A percentile compares a stretch with the other conserved stretches of the same genome.
These are phyloP conservation scores for Dactylonectria estremocensis DNA, from an alignment of 2,329 filamentous ascomycete genomes.

Conservation along the genomic window DNA sequence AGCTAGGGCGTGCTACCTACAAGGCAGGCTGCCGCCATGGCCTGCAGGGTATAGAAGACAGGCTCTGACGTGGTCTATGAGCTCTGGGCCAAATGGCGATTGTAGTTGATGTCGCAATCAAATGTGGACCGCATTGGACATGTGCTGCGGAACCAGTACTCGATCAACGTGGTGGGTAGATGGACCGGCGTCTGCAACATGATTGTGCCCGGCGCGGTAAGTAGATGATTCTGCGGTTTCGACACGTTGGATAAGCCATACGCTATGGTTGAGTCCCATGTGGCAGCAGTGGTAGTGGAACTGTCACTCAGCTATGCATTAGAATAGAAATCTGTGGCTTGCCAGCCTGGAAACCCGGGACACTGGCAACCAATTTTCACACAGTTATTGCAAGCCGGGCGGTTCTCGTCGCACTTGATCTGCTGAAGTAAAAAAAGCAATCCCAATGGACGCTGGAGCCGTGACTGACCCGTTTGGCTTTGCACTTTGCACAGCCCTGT, in stretches of 20 bases:
- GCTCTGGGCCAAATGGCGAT: slow-evolving; percentile 4
- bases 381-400: neutral
- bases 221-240: neutral
- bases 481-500: slow-evolving; percentile 10
- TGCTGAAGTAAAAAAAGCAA: neutral
- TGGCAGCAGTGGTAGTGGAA: no score
- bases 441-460: neutral
- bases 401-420: slow-evolving; percentile 6
- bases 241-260: neutral
- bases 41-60: slow-evolving; percentile 5
- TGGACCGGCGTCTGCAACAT: neutral
- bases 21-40: slow-evolving; percentile 2
- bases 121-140: slow-evolving; percentile 21
- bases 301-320: neutral
- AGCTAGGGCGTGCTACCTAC: slow-evolving; percentile 3
- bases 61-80: slow-evolving; percentile 1
- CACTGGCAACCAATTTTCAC: neutral
- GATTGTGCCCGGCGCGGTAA: neutral
- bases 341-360: neutral
- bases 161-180: slow-evolving; percentile 8
- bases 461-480: slow-evolving; percentile 8
- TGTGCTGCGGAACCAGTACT: slow-evolving; percentile 10
- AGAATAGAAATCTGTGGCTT: neutral
- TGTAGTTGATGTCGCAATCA: slow-evolving; percentile 23
- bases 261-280: neutral